phyloP scores from a whole-genome alignment of 257 asterid species.

The Euphrasia confusa region DNA sequence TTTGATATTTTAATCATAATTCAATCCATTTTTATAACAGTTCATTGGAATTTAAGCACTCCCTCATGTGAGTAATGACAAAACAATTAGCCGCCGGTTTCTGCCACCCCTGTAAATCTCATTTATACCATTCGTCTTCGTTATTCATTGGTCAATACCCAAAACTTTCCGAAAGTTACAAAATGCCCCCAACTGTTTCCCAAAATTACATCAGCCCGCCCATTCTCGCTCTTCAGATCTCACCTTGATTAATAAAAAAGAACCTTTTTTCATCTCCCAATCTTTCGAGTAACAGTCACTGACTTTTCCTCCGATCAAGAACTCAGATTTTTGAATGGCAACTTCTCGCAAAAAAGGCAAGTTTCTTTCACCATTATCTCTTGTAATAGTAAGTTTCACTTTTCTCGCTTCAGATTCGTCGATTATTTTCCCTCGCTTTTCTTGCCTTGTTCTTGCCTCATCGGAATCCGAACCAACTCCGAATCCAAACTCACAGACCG shows the following conservation, averaged over 20 bases:
- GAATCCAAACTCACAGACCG: constrained; percentile 26
- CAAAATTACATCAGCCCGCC: constrained; percentile 28
- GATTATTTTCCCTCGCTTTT: constrained; percentile 26
- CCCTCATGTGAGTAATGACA: too few relatives aligned
- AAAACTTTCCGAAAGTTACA: constrained; percentile 20
- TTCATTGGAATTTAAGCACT: too few relatives aligned
- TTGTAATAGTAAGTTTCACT: constrained; percentile 18
- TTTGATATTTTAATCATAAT: too few relatives aligned
- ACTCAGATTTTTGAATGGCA: constrained; percentile 36
- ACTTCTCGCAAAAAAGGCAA: constrained; percentile 39
- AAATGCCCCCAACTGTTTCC: constrained; percentile 10
- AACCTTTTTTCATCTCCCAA: constrained; percentile 24
- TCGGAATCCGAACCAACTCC: constrained; percentile 32
- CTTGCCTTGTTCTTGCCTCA: constrained; percentile 43
- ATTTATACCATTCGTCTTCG: constrained; percentile 9
- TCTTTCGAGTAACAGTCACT: constrained; percentile 27
- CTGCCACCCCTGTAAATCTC: background rate
- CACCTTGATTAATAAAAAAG: constrained; percentile 22
- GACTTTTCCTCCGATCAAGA: constrained; percentile 18
- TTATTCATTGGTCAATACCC: background rate
- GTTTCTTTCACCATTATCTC: constrained; percentile 15
- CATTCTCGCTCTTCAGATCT: constrained; percentile 35
- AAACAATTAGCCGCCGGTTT: too few relatives aligned
- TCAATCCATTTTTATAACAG: too few relatives aligned
- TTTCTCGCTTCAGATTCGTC: constrained; percentile 29